Evolutionary conservation across 108 stramenopile genomes (phyloP).

Genomic region (Pseudonitzschia pungens): DNA sequence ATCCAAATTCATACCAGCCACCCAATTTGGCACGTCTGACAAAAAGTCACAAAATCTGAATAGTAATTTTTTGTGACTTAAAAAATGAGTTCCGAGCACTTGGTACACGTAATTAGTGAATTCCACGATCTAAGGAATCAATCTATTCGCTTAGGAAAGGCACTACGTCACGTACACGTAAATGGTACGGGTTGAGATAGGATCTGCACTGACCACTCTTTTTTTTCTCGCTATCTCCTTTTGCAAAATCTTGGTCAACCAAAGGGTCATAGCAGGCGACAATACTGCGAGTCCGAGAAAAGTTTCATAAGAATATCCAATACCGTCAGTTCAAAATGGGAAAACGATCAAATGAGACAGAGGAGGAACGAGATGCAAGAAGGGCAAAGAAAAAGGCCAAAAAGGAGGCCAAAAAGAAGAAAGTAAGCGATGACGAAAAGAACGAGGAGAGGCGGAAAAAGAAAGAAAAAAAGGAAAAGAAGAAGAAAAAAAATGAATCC

Average conservation of each 20-base stretch:
- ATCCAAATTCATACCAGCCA: not conserved
- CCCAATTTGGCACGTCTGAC: not conserved
- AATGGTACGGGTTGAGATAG: too few species aligned
- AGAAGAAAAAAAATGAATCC: not conserved
- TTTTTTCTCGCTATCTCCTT: too few species aligned
- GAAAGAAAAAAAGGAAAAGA: not conserved
- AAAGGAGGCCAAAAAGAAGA: slow-evolving; percentile 12
- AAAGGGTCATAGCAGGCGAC: too few species aligned
- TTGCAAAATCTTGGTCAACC: too few species aligned
- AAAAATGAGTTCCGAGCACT: too few species aligned
- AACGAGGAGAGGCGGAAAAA: not conserved
- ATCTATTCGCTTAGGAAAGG: too few species aligned
- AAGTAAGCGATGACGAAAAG: not conserved
- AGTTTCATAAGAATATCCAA: too few species aligned
- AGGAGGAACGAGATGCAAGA: slow-evolving; percentile 2
- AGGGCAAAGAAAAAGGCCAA: slow-evolving; percentile 10
- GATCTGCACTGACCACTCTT: too few species aligned
- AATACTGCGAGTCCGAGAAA: too few species aligned
- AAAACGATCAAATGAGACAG: slow-evolving; percentile 11
- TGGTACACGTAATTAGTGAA: too few species aligned
- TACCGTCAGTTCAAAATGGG: not conserved
- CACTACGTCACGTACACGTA: too few species aligned
- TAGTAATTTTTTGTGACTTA: not conserved
- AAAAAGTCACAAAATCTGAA: not conserved
- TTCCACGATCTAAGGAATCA: too few species aligned